A percentile compares a stretch with the other conserved stretches of the same genome.
phyloP scores from a whole-genome alignment of 2,329 filamentous ascomycete genomes.

The Claviceps sp. region DNA sequence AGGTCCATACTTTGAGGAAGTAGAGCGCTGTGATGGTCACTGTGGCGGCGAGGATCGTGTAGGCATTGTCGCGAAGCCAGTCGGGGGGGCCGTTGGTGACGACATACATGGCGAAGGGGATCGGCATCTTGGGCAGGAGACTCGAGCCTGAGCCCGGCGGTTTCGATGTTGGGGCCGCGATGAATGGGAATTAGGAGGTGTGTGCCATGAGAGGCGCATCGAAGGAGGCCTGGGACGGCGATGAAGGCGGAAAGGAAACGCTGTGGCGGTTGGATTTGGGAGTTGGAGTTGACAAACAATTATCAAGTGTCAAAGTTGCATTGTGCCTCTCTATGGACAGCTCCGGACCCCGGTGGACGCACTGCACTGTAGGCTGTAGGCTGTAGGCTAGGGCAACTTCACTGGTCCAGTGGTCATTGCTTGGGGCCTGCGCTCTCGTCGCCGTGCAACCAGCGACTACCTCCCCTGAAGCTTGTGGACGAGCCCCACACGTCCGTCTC shows the following conservation, averaged over 20 bases:
- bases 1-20: conserved; percentile 59
- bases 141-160: neutral
- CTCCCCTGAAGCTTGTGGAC: neutral
- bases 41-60: conserved; percentile 26
- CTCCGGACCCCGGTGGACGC: no score
- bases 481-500: neutral
- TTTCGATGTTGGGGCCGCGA: neutral
- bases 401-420: neutral
- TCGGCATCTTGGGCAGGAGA: conserved; percentile 29
- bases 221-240: neutral
- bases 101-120: conserved; percentile 35
- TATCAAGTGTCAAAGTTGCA: no score
- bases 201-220: neutral
- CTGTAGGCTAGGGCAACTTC: neutral
- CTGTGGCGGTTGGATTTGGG: neutral
- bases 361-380: neutral
- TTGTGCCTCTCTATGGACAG: no score
- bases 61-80: conserved; percentile 32
- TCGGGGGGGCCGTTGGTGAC: conserved; percentile 35
- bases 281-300: neutral
- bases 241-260: neutral
- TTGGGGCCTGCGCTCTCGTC: no score
- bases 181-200: no score
- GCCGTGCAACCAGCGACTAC: no score
- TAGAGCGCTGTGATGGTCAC: conserved; percentile 25